phyloP scores from a whole-genome alignment of 2,329 filamentous ascomycete genomes.

The Fusarium haematococcum region DNA sequence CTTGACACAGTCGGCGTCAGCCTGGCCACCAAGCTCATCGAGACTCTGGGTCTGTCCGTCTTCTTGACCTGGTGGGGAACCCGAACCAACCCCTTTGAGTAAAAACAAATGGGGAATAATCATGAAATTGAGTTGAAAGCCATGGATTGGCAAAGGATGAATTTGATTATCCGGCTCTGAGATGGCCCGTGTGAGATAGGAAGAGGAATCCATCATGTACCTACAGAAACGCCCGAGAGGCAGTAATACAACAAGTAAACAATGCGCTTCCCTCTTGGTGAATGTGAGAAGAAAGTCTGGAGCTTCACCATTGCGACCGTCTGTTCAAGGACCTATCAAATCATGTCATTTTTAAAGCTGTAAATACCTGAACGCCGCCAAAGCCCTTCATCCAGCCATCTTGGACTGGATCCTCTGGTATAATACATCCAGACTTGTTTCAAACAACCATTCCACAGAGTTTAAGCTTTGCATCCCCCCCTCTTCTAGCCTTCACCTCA shows the following conservation, averaged over 20 bases:
- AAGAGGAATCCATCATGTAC: slow-evolving; percentile 29
- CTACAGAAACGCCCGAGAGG: slow-evolving; percentile 29
- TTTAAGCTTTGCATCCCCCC: slow-evolving; percentile 5
- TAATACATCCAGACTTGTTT: slow-evolving; percentile 52
- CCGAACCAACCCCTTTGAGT: slow-evolving; percentile 91
- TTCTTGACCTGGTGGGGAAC: slow-evolving; percentile 99
- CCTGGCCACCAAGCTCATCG: slow-evolving; percentile 84
- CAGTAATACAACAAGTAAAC: slow-evolving; percentile 38
- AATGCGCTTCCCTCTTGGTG: neutral
- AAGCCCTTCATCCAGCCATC: slow-evolving; percentile 47
- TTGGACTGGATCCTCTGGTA: slow-evolving; percentile 48
- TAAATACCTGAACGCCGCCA: slow-evolving; percentile 54
- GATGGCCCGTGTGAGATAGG: slow-evolving; percentile 34
- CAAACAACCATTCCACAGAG: slow-evolving; percentile 27
- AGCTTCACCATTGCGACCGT: slow-evolving; percentile 2
- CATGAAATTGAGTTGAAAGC: slow-evolving; percentile 18
- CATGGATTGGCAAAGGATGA: slow-evolving; percentile 23
- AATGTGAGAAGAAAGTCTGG: neutral
- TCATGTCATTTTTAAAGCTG: slow-evolving; percentile 47
- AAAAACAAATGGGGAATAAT: slow-evolving; percentile 51
- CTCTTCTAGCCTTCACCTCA: neutral
- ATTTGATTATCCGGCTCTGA: slow-evolving; percentile 23
- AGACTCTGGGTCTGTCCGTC: slow-evolving; percentile 91
- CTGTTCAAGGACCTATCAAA: slow-evolving; percentile 14
- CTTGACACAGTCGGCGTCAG: slow-evolving; percentile 90